Evolutionary conservation across 371 early-diverging fungal genomes (phyloP), one percentile per base, ranked within the genome.

Genomic region (Rhizopus arrhizus): DNA sequence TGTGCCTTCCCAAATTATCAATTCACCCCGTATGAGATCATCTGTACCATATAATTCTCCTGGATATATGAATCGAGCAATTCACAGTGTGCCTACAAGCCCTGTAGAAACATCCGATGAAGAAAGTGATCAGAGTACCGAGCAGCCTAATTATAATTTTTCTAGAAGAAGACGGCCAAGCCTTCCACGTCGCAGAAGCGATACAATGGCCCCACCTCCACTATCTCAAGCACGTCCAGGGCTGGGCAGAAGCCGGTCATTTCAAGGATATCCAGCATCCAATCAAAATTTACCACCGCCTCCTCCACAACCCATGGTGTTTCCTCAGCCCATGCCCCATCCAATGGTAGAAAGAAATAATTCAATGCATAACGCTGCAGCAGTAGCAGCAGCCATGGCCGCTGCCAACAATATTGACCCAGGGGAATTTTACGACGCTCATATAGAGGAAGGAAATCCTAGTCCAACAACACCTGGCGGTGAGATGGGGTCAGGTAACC

Each of bases 321-420:
- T 53, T 33, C 58, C 50, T 58, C 47, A 58, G 10, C 48, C 48
- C 16, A 47, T 52, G 45, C 53, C 58, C 13, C 63, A 50, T 40
- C 61, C 61, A 10, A 56, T 41, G 48, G 42, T 63, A 47, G 54
- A 58, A 11, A 43, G 56, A 51, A 51, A 41, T 3, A 49, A 43
- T 11, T 43, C 56, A 36, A 46, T 57, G 34, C 53, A 32, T 33
- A 47, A 15, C 11, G 41, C 52, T 34, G 41, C 52, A 15, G 8
- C 58, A n/a, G 42, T 35, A 12, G 43, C 42, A 8, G 9, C 33
- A 13, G 36, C 40, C 40, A 13, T 13, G 11, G 40, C 40, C 40
- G 40, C 52, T 32, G 9, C 58, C 32, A 33, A 33, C 15, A 32
- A 28, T 13, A 16, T 43, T 16, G 36, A 38, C 2, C 40, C 42